Evolutionary conservation across 2,329 filamentous ascomycete species (phyloP).

Genomic region (Stachybotrys chlorohalonatus): DNA sequence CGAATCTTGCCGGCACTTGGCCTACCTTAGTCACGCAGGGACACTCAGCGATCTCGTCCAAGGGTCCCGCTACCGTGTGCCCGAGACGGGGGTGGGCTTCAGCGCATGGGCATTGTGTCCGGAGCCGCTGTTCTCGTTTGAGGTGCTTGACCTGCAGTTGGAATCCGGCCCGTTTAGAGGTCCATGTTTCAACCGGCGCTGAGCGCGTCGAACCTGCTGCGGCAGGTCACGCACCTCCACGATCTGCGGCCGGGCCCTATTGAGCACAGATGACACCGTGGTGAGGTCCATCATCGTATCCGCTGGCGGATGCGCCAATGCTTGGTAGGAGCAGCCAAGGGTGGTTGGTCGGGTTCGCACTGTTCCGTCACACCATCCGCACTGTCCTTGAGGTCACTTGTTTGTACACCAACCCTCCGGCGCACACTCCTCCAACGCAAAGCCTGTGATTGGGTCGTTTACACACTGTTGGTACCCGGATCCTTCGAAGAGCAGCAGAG

Average conservation of each 20-base stretch:
- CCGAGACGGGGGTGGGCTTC: neutral
- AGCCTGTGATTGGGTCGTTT: neutral
- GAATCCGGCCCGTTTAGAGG: no score
- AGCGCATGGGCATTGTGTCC: no score
- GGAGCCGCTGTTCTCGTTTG: no score
- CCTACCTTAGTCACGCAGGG: neutral
- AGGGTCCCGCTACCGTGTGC: neutral
- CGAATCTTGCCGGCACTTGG: neutral
- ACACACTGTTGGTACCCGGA: neutral
- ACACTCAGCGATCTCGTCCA: neutral
- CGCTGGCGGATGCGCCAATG: neutral
- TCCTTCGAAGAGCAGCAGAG: neutral
- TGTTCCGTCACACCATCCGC: neutral
- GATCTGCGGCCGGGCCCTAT: no score
- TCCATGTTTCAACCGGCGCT: no score
- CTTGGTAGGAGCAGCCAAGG: neutral
- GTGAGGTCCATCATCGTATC: neutral
- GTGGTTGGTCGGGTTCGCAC: neutral
- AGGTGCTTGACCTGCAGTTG: no score
- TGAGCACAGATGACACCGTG: no score
- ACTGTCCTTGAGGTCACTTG: neutral
- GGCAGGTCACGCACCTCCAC: no score
- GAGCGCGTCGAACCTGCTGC: no score
- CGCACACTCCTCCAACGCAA: neutral
- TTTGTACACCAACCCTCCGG: neutral